These are phyloP conservation scores for Ceriops decandra DNA, from an alignment of 345 rosid genomes.

Conservation along the genomic window DNA sequence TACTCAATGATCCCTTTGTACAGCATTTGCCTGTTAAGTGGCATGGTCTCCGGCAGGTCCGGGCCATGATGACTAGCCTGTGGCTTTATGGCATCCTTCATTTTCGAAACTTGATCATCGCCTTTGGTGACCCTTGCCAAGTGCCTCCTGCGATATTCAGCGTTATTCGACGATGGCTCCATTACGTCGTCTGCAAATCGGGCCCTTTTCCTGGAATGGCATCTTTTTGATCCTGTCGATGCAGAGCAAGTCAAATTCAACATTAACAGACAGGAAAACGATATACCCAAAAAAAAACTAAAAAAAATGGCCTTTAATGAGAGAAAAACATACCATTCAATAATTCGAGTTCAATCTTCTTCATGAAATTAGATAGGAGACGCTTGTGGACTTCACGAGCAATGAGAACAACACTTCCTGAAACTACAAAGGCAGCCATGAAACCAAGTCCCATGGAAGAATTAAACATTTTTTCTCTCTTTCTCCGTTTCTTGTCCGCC, in stretches of 20 bases:
- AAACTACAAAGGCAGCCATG: slow-evolving; percentile 71
- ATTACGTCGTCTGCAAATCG: slow-evolving; percentile 76
- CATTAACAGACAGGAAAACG: neutral
- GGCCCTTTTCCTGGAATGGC: slow-evolving; percentile 51
- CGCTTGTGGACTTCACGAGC: slow-evolving; percentile 62
- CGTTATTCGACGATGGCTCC: slow-evolving; percentile 61
- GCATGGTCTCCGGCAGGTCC: slow-evolving; percentile 27
- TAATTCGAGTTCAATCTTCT: slow-evolving; percentile 53
- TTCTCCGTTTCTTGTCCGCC: no score
- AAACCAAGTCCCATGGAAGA: slow-evolving; percentile 38
- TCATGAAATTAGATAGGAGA: slow-evolving; percentile 66
- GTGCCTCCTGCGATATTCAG: slow-evolving; percentile 50
- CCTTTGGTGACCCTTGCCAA: neutral
- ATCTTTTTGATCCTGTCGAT: slow-evolving; percentile 10
- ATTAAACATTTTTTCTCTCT: slow-evolving; percentile 28
- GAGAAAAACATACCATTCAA: slow-evolving; percentile 29
- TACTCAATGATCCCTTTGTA: slow-evolving; percentile 37
- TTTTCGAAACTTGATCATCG: neutral
- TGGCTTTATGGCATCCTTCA: neutral
- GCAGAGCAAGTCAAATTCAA: neutral
- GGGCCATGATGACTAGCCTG: neutral
- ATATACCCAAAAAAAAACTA: neutral
- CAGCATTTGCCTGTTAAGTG: slow-evolving; percentile 42
- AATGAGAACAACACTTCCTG: slow-evolving; percentile 69
- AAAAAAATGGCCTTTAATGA: no score